Base-by-base conservation (phyloP, 139 green algal species). In the Chlorokybus atmophyticus region DNA sequence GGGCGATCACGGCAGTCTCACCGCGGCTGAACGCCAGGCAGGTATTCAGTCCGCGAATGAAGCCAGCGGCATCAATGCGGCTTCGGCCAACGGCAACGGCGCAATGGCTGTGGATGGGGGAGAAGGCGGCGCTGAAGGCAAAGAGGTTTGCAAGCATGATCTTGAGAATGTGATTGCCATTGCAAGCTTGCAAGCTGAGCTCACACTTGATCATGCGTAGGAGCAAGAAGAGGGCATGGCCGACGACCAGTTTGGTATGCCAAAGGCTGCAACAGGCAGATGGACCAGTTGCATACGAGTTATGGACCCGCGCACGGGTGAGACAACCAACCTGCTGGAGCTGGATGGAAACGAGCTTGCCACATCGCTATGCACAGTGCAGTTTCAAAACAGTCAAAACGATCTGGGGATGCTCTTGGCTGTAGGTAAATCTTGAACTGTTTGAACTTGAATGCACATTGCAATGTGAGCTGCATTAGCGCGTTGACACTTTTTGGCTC, bases 241-340 rank as follows among this genome's bases (percentile, higher is more conserved):
- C 26, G 62, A 68, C n/a, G 71, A 75, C 28, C 71, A 75, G 60
- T 75, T 83, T 66, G 89, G 89, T 0, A 64, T 78, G 4, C 79
- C 86, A 2, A 76, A 76, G 32, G 82, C 38, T 27, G 38, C 66
- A 28, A 51, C 65, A 5, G 81, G 81, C 4, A 77, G 86, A 65
- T 97, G 90, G 90, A 85, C 83, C 25, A 87, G 78, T 21, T 96
- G 90, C 74, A 27, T 98, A 17, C 69, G 83, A 4, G 64, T 95
- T 0, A 64, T 98, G 1, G 85, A 94, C 68, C 82, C 84, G 23
- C 35, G 32, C 59, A 28, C 32, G 17, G 25, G 74, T 57, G 25
- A 60, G 29, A 70, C 69, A 23, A 83, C 66, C n/a, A 77, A 68
- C 32, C 73, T 82, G 47, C 35, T 83, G 40, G 83, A 94, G 59